A percentile compares a stretch with the other conserved stretches of the same genome.
Evolutionary conservation across 108 stramenopile species (phyloP).

Genomic region (Chaetoceros tenuissimus): DNA sequence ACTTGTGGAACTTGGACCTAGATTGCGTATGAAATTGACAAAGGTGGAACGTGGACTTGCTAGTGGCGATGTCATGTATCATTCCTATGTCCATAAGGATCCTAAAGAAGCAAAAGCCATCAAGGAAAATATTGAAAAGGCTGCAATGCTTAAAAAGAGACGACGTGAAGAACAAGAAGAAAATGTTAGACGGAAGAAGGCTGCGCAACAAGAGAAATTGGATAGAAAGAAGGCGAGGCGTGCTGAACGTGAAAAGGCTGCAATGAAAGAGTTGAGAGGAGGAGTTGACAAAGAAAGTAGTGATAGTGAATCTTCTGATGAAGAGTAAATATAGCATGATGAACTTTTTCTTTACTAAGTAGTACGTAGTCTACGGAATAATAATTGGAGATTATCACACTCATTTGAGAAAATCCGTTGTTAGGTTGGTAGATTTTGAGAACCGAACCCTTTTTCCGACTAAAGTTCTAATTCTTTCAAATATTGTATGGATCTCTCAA

Average conservation of each 20-base stretch:
- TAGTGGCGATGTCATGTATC: slow-evolving; percentile 95
- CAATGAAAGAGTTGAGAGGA: slow-evolving; percentile 65
- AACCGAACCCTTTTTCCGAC: too few species aligned
- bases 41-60: slow-evolving; percentile 95
- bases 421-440: too few species aligned
- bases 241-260: slow-evolving; percentile 60
- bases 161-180: slow-evolving; percentile 75
- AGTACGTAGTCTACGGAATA: too few species aligned
- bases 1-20: slow-evolving; percentile 94
- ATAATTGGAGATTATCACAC: too few species aligned
- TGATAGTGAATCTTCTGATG: too few species aligned
- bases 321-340: too few species aligned
- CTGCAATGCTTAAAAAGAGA: slow-evolving; percentile 53
- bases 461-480: too few species aligned
- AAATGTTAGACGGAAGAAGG: slow-evolving; percentile 72
- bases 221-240: slow-evolving; percentile 55
- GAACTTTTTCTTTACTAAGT: too few species aligned
- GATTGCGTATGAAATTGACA: slow-evolving; percentile 80
- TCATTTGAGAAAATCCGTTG: too few species aligned
- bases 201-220: slow-evolving; percentile 65
- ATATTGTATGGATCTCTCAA: too few species aligned
- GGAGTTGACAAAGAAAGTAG: slow-evolving; percentile 25
- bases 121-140: slow-evolving; percentile 51
- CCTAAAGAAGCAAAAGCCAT: slow-evolving; percentile 60
- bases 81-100: slow-evolving; percentile 81